A percentile compares a stretch with the other conserved stretches of the same genome.
phyloP scores from a whole-genome alignment of 495 filamentous ascomycete genomes.

The Xylaria longipes region DNA sequence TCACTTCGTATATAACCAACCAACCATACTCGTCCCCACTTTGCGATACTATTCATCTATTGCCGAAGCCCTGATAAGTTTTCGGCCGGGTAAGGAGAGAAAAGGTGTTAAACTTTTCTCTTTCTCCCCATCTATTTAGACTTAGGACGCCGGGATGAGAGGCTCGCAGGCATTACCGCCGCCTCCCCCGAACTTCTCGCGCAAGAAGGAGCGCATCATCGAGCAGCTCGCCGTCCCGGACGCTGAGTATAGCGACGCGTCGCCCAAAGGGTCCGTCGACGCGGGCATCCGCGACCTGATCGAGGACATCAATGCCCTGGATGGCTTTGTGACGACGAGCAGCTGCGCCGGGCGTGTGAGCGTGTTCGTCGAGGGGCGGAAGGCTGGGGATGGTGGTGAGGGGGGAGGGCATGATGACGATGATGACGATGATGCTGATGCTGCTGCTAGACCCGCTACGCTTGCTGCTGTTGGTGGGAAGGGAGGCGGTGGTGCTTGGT shows the following conservation, averaged over 20 bases:
- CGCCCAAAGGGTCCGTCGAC: constrained; percentile 87
- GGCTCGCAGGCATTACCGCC: constrained; percentile 25
- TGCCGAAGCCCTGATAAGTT: neutral
- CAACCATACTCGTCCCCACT: neutral
- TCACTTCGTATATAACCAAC: neutral
- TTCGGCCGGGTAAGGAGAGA: neutral
- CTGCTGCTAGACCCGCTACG: constrained; percentile 26
- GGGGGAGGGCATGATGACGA: constrained; percentile 13
- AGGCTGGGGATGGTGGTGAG: constrained; percentile 39
- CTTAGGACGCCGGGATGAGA: neutral
- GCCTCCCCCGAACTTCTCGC: constrained; percentile 52
- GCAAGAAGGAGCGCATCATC: constrained; percentile 71
- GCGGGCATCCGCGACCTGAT: constrained; percentile 77
- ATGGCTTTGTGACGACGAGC: constrained; percentile 85
- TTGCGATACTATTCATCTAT: neutral
- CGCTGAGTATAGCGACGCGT: constrained; percentile 74
- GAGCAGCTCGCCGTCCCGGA: constrained; percentile 65
- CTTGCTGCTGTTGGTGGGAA: constrained; percentile 74
- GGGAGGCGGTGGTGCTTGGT: constrained; percentile 79
- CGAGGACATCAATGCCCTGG: constrained; percentile 71
- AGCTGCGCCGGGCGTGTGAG: constrained; percentile 86
- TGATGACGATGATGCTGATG: neutral
- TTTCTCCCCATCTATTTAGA: neutral
- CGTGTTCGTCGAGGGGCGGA: constrained; percentile 82
- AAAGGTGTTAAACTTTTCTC: neutral